These are phyloP conservation scores for Aleurites moluccanus DNA, from an alignment of 441 rosid genomes.

Conservation along the genomic window DNA sequence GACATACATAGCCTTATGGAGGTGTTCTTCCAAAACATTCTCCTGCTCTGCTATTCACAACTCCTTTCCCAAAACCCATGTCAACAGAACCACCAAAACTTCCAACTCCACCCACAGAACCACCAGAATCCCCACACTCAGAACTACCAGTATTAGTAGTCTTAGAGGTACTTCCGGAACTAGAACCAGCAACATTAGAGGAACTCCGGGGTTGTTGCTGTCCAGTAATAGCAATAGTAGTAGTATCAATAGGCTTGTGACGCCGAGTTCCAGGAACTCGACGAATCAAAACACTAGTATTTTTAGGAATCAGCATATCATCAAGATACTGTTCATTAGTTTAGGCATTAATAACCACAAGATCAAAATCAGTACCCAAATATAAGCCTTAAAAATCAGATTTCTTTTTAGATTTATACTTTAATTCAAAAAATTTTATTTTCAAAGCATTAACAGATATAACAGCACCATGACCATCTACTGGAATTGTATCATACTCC, in stretches of 20 bases:
- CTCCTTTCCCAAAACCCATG: not conserved
- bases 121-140: too few species aligned
- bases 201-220: not conserved
- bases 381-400: not conserved
- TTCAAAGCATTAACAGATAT: slow-evolving; percentile 82
- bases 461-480: slow-evolving; percentile 93
- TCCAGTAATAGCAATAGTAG: not conserved
- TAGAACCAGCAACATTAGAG: not conserved
- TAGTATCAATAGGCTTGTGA: not conserved
- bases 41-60: not conserved
- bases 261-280: slow-evolving; percentile 20
- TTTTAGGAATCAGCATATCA: not conserved
- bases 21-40: slow-evolving; percentile 42
- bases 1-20: slow-evolving; percentile 83
- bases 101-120: too few species aligned
- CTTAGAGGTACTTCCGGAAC: not conserved
- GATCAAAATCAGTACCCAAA: slow-evolving; percentile 21
- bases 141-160: not conserved
- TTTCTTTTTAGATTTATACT: slow-evolving; percentile 25
- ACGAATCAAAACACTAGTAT: slow-evolving; percentile 14
- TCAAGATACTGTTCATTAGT: slow-evolving; percentile 15
- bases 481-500: slow-evolving; percentile 71
- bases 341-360: slow-evolving; percentile 16
- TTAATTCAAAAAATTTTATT: slow-evolving; percentile 84
- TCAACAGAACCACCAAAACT: not conserved